A percentile compares a stretch with the other conserved stretches of the same genome.
phyloP scores from a whole-genome alignment of 1,284 basidiomycete genomes.

The Anthracocystis setariae region DNA sequence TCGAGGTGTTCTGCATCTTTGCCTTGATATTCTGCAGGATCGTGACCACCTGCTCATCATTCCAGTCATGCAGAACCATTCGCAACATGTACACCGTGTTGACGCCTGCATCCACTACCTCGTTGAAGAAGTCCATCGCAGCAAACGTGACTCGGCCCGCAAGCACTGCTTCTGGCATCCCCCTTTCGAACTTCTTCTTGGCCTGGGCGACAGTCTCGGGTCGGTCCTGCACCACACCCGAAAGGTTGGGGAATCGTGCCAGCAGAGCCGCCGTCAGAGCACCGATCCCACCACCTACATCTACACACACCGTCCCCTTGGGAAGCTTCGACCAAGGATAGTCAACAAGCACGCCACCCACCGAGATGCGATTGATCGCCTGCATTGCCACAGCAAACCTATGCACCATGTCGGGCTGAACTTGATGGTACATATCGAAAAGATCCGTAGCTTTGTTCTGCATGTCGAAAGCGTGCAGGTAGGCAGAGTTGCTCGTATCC shows the following conservation, averaged over 20 bases:
- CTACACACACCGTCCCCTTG: constrained; percentile 16
- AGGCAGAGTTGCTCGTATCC: constrained; percentile 12
- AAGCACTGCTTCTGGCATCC: constrained; percentile 26
- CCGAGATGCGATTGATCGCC: constrained; percentile 13
- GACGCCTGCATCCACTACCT: constrained; percentile 1
- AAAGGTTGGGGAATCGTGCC: constrained; percentile 13
- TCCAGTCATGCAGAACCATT: constrained; percentile 32
- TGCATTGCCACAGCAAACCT: constrained; percentile 24
- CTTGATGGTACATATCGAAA: constrained; percentile 14
- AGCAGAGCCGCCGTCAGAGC: constrained; percentile 11
- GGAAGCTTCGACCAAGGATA: constrained; percentile 26
- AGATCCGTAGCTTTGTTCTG: constrained; percentile 9
- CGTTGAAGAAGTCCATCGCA: constrained; percentile 25
- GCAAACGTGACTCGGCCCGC: constrained; percentile 26
- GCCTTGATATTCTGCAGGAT: constrained; percentile 29
- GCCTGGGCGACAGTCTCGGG: constrained; percentile 16
- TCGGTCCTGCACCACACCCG: constrained; percentile 26
- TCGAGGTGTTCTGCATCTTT: constrained; percentile 27
- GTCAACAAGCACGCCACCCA: constrained; percentile 22
- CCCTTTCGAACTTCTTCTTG: constrained; percentile 22
- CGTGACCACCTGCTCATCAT: constrained; percentile 9
- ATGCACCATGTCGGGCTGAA: constrained; percentile 1
- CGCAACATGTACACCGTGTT: constrained; percentile 36
- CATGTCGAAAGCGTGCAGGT: constrained; percentile 13
- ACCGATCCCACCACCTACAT: constrained; percentile 35